Base-by-base conservation (phyloP, 306 rosid genomes). In the Rosa rugosa region DNA sequence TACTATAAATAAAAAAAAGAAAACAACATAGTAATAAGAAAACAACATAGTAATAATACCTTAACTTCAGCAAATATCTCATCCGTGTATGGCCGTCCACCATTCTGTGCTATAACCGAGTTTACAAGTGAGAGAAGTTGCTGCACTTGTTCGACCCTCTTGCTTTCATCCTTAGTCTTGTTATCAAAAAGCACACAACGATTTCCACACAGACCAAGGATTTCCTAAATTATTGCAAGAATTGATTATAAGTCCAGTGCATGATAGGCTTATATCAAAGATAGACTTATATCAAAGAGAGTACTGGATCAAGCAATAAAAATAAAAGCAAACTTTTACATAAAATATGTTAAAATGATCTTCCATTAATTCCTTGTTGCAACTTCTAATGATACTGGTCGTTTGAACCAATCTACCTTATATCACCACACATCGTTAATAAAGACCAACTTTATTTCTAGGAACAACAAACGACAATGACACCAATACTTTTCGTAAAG, bases 151-250 rank as follows among this genome's bases (percentile, higher is more conserved):
- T 47, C 75, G 57, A 4, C 78, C 80, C 46, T 83, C 92, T 87
- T 94, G 44, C 51, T 50, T 82, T 86, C 87, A 80, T 92, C 92
- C 84, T 87, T 89, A 34, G 93, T 87, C 92, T 92, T 92, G 82
- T 94, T 94, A 77, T 94, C 92, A 80, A 94, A 94, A 83, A 92
- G 97, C 73, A 91, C 91, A 65, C 77, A 2, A 3, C 97, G 97
- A 69, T 88, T 85, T 72, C 81, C 79, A 77, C 97, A 92, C 67
- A 89, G 59, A 27, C 5, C 56, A 80, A 92, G 93, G 81, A 89
- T 69, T 73, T 92, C 97, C 97, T 94, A 64, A 63, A 77, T 16
- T 57, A 80, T 31, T 11, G 50, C 80, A 46, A 49, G 79, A 80
- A 69, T 25, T 46, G 41, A 74, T 57, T 69, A 62, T 22, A 76